phyloP scores from a whole-genome alignment of 2,329 filamentous ascomycete genomes.

The Clathrospora elynae region DNA sequence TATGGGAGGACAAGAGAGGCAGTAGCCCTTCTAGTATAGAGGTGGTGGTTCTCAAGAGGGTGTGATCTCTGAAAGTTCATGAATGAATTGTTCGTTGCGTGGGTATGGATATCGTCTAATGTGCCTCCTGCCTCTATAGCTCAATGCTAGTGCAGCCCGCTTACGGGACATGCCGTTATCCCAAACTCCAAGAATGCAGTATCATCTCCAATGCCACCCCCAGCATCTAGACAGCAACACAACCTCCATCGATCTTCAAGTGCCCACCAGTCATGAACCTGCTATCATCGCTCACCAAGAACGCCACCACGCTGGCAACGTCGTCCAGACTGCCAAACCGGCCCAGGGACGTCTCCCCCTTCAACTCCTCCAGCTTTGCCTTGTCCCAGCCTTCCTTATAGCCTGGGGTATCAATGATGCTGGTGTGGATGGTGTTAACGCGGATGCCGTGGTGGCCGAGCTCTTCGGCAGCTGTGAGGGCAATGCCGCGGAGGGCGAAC shows the following conservation, averaged over 20 bases:
- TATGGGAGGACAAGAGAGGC: too few relatives aligned
- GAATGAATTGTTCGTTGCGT: too few relatives aligned
- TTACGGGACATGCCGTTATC: too few relatives aligned
- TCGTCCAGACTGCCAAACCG: constrained; percentile 47
- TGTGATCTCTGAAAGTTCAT: too few relatives aligned
- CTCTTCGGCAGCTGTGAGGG: constrained; percentile 47
- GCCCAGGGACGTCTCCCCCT: constrained; percentile 43
- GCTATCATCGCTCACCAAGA: constrained; percentile 48
- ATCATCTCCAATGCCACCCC: constrained; percentile 1
- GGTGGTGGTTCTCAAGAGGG: too few relatives aligned
- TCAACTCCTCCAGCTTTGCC: constrained; percentile 43
- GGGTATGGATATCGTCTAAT: too few relatives aligned
- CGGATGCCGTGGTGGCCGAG: constrained; percentile 47
- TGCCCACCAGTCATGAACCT: constrained; percentile 48
- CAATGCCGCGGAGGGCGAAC: constrained; percentile 49
- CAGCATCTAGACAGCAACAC: constrained; percentile 31
- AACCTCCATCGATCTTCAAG: constrained; percentile 44
- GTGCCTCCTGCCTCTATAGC: too few relatives aligned
- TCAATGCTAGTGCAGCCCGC: too few relatives aligned
- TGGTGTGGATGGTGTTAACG: constrained; percentile 51
- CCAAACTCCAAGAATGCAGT: constrained; percentile 30
- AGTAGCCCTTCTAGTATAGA: too few relatives aligned
- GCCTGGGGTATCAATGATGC: constrained; percentile 46
- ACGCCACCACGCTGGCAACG: constrained; percentile 47
- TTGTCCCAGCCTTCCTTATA: constrained; percentile 44